Conservation (phyloP, 2,329 filamentous ascomycete species). For the Cladophialophora psammophila region DNA sequence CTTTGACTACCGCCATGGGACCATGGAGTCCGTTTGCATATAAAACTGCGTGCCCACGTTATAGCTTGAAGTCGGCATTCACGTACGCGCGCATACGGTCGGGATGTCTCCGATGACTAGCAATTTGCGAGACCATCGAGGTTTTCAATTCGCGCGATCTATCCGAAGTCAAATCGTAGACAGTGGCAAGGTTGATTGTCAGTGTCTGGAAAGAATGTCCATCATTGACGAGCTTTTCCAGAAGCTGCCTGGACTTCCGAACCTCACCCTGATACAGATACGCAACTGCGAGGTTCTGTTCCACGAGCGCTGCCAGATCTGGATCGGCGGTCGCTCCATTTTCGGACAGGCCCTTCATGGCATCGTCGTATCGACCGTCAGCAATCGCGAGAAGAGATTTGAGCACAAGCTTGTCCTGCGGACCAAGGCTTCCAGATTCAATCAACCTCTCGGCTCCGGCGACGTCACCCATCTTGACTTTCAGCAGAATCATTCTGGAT, state of each 20-base stretch:
- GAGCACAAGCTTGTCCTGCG: constrained; percentile 56
- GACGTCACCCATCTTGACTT: constrained; percentile 79
- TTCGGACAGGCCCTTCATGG: constrained; percentile 48
- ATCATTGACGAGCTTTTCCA: constrained; percentile 70
- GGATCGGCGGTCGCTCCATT: constrained; percentile 40
- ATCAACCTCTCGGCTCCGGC: constrained; percentile 69
- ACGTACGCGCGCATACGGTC: constrained; percentile 72
- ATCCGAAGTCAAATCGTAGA: constrained; percentile 92
- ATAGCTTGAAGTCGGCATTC: constrained; percentile 80
- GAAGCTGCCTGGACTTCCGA: constrained; percentile 70
- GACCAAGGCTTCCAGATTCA: constrained; percentile 43
- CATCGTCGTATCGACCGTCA: constrained; percentile 73
- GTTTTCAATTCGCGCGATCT: constrained; percentile 73
- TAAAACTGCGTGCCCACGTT: constrained; percentile 27
- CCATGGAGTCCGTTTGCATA: constrained; percentile 32
- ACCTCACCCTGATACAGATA: constrained; percentile 82
- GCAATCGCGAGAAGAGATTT: constrained; percentile 78
- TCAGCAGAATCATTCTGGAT: constrained; percentile 67
- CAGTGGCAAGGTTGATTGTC: constrained; percentile 86
- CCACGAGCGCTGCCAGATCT: constrained; percentile 70
- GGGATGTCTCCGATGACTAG: constrained; percentile 62
- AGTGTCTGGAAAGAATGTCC: constrained; percentile 77
- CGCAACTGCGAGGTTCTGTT: constrained; percentile 84
- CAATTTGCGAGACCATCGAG: constrained; percentile 73
- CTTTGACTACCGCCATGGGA: constrained; percentile 81